Evolutionary conservation across 2,329 filamentous ascomycete genomes (phyloP).

Genomic region (Bipolaris oryzae): DNA sequence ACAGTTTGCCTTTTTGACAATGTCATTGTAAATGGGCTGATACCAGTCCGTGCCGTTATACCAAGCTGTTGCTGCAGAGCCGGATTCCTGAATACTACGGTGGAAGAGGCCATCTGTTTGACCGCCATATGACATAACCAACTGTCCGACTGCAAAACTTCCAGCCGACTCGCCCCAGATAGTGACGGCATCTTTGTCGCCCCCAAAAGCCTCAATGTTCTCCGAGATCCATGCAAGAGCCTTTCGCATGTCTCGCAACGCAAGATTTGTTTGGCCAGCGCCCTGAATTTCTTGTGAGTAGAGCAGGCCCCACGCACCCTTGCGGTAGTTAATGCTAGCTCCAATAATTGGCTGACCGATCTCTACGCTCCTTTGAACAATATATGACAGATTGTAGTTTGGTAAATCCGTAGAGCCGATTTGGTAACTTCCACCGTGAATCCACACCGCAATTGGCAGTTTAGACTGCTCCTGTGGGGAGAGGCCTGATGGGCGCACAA

Average conservation of each 20-base stretch:
- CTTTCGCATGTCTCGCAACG: slow-evolving; percentile 52
- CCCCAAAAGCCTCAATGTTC: slow-evolving; percentile 53
- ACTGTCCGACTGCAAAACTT: slow-evolving; percentile 49
- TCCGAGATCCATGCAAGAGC: slow-evolving; percentile 55
- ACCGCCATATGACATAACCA: slow-evolving; percentile 44
- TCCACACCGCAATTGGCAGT: slow-evolving; percentile 66
- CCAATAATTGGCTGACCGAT: slow-evolving; percentile 46
- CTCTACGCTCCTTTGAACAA: slow-evolving; percentile 57
- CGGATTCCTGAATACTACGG: slow-evolving; percentile 47
- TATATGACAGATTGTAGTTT: slow-evolving; percentile 67
- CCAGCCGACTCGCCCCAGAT: slow-evolving; percentile 57
- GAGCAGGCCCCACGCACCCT: slow-evolving; percentile 73
- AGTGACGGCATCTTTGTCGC: slow-evolving; percentile 51
- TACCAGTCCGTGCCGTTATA: slow-evolving; percentile 53
- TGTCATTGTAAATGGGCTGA: slow-evolving; percentile 54
- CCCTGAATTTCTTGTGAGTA: slow-evolving; percentile 55
- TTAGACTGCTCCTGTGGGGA: slow-evolving; percentile 42
- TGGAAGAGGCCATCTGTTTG: slow-evolving; percentile 46
- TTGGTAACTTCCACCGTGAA: slow-evolving; percentile 57
- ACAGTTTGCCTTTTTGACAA: slow-evolving; percentile 62
- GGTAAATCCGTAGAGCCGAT: slow-evolving; percentile 53
- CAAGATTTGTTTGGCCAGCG: slow-evolving; percentile 53
- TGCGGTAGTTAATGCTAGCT: slow-evolving; percentile 54
- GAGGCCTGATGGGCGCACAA: slow-evolving; percentile 61
- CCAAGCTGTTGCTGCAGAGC: slow-evolving; percentile 48